Evolutionary conservation across 1,284 basidiomycete genomes (phyloP).

Genomic region (Inonotus hispidus): DNA sequence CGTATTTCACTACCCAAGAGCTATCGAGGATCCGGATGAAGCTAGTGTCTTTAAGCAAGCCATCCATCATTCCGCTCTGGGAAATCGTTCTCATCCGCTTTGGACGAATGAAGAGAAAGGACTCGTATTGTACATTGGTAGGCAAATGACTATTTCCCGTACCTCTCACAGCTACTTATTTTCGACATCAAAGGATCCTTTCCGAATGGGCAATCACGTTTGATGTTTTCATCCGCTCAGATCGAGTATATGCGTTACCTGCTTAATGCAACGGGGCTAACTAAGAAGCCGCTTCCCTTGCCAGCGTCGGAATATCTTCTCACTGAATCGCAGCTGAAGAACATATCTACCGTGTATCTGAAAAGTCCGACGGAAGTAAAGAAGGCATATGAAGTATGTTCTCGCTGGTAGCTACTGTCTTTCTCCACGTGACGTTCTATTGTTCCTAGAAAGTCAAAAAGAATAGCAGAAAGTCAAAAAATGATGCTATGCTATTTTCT

Average conservation of each 20-base stretch:
- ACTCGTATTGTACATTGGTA: slow-evolving; percentile 71
- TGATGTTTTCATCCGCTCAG: slow-evolving; percentile 77
- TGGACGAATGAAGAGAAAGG: slow-evolving; percentile 55
- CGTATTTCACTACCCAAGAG: slow-evolving; percentile 62
- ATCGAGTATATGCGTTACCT: slow-evolving; percentile 83
- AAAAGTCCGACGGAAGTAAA: slow-evolving; percentile 47
- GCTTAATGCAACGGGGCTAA: slow-evolving; percentile 69
- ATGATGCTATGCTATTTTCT: slow-evolving; percentile 41
- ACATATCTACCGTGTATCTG: slow-evolving; percentile 54
- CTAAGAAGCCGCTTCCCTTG: slow-evolving; percentile 55
- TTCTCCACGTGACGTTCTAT: not conserved
- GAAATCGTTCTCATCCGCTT: slow-evolving; percentile 70
- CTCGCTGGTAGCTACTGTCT: not conserved
- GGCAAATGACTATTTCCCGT: slow-evolving; percentile 16
- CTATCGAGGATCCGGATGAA: slow-evolving; percentile 43
- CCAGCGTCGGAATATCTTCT: slow-evolving; percentile 71
- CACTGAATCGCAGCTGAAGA: slow-evolving; percentile 45
- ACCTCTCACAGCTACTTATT: slow-evolving; percentile 8
- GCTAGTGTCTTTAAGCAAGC: slow-evolving; percentile 62
- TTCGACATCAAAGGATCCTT: slow-evolving; percentile 25
- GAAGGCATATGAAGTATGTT: slow-evolving; percentile 49
- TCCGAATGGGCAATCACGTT: slow-evolving; percentile 57
- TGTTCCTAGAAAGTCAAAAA: slow-evolving; percentile 58
- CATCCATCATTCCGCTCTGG: slow-evolving; percentile 60
- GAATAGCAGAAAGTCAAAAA: slow-evolving; percentile 71